Conservation (phyloP, 495 filamentous ascomycete genomes). For the Penicillium fimorum region DNA sequence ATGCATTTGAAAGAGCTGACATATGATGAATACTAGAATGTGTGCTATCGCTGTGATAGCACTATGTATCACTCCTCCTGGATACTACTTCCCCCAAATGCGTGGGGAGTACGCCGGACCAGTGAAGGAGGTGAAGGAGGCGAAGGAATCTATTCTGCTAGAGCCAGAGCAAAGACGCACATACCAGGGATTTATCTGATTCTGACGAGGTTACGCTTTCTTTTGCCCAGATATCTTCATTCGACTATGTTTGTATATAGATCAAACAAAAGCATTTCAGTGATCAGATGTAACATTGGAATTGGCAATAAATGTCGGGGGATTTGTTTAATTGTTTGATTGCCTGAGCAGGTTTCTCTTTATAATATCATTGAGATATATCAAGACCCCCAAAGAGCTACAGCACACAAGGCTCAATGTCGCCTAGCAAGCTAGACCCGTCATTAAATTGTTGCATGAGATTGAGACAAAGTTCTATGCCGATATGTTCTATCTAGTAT, state of each 20-base stretch:
- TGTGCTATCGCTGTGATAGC: not conserved
- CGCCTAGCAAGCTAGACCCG: too few species aligned
- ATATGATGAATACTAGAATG: not conserved
- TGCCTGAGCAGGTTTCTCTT: too few species aligned
- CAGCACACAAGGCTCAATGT: too few species aligned
- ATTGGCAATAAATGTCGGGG: too few species aligned
- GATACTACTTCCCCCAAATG: not conserved
- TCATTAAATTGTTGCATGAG: not conserved
- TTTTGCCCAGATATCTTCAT: not conserved
- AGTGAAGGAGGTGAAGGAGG: not conserved
- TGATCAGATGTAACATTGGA: too few species aligned
- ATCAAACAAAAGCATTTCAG: too few species aligned
- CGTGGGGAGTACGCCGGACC: not conserved
- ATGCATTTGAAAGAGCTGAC: not conserved
- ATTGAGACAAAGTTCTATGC: not conserved
- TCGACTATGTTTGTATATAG: too few species aligned
- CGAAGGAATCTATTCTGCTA: not conserved
- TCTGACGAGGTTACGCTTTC: not conserved
- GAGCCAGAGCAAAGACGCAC: not conserved
- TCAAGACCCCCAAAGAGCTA: too few species aligned
- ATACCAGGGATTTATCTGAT: not conserved
- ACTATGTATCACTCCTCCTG: not conserved
- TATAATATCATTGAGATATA: too few species aligned
- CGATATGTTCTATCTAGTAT: not conserved
- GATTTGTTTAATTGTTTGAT: too few species aligned